These are phyloP conservation scores for Mycena albidolilacea DNA, from an alignment of 768 basidiomycete species.

Conservation along the genomic window DNA sequence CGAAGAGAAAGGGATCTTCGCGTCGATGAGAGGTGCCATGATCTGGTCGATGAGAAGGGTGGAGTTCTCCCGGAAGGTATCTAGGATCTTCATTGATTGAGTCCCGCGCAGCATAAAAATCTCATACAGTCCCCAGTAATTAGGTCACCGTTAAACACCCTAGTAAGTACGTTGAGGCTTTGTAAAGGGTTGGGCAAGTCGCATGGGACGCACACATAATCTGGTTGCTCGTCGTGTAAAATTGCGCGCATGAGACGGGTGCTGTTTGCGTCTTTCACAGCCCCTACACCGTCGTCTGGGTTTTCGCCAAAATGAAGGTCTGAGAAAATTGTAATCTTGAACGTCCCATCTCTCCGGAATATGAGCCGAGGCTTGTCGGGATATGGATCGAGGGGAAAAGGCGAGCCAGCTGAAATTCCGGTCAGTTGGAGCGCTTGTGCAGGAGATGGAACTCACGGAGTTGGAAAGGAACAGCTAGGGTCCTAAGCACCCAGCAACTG, in stretches of 20 bases:
- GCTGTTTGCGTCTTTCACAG: conserved; percentile 77
- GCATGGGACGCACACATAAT: conserved; percentile 70
- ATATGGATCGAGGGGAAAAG: not conserved
- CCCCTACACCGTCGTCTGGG: conserved; percentile 79
- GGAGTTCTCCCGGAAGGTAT: conserved; percentile 77
- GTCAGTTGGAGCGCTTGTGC: not conserved
- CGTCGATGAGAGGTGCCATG: conserved; percentile 70
- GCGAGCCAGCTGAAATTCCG: not conserved
- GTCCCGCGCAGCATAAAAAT: not conserved
- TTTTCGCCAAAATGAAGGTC: conserved; percentile 86
- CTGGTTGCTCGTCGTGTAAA: conserved; percentile 71
- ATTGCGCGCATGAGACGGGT: conserved; percentile 70
- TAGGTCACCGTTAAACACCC: conserved; percentile 7
- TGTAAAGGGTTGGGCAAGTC: not conserved
- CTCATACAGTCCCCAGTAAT: conserved; percentile 8
- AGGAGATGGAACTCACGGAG: not conserved
- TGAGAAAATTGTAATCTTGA: conserved; percentile 82
- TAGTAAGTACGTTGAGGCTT: not conserved
- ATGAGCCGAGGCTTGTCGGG: conserved; percentile 53
- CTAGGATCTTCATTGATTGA: conserved; percentile 46
- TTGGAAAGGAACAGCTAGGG: not conserved
- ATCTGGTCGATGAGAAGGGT: conserved; percentile 77
- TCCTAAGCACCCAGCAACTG: not conserved
- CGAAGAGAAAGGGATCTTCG: conserved; percentile 75
- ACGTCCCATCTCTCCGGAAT: conserved; percentile 71